phyloP scores from a whole-genome alignment of 768 basidiomycete species.

The Sarcodon sp. region DNA sequence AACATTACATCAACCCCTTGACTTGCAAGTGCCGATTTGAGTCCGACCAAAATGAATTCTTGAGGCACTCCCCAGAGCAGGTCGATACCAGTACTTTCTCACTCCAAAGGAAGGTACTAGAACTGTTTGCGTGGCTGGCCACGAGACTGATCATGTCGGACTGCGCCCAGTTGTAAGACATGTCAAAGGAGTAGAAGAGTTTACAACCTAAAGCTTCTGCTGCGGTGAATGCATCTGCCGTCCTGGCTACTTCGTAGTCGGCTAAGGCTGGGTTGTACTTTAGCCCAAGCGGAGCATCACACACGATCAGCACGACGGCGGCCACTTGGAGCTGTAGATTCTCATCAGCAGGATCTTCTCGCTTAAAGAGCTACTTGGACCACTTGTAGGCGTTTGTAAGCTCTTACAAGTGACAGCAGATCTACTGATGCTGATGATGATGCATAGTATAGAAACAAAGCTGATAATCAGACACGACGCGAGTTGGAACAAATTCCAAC shows the following conservation, averaged over 20 bases:
- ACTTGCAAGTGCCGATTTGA: conserved; percentile 5
- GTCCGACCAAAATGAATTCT: conserved; percentile 13
- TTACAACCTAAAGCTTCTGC: conserved; percentile 20
- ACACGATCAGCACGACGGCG: no score
- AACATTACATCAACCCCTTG: conserved; percentile 17
- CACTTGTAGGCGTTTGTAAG: no score
- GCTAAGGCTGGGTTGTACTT: conserved; percentile 14
- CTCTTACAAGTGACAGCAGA: no score
- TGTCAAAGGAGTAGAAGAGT: conserved; percentile 25
- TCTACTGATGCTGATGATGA: no score
- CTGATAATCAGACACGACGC: no score
- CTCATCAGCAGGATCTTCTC: no score
- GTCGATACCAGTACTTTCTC: conserved; percentile 20
- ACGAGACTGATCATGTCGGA: conserved; percentile 14
- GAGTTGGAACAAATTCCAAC: no score
- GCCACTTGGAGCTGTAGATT: no score
- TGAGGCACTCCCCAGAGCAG: conserved; percentile 22
- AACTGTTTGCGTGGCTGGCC: conserved; percentile 15
- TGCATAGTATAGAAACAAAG: no score
- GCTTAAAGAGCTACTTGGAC: no score
- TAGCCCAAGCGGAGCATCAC: no score
- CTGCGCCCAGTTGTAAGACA: conserved; percentile 13
- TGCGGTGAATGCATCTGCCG: conserved; percentile 21
- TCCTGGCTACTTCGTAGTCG: conserved; percentile 13
- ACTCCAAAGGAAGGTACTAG: conserved; percentile 16